Conservation (phyloP, 495 filamentous ascomycete species). For the Friedmanniomyces endolithicus region DNA sequence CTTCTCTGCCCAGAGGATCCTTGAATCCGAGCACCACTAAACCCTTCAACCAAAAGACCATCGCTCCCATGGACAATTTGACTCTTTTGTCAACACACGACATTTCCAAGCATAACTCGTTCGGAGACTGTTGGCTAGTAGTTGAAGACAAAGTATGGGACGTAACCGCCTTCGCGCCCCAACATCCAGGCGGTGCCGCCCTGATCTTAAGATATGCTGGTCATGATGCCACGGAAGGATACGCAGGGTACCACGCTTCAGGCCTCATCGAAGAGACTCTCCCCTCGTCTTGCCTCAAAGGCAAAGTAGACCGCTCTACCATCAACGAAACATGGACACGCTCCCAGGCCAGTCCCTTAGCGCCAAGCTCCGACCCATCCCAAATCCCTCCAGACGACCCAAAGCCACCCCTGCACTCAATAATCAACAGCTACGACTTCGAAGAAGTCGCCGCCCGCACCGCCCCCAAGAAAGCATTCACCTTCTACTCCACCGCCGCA, state of each 20-base stretch:
- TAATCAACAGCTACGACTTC: slow-evolving; percentile 69
- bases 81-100: slow-evolving; percentile 5
- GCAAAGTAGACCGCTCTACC: slow-evolving; percentile 39
- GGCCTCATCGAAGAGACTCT: slow-evolving; percentile 47
- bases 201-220: slow-evolving; percentile 12
- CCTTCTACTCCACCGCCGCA: slow-evolving; percentile 71
- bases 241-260: slow-evolving; percentile 53
- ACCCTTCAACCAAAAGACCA: too few relatives aligned
- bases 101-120: slow-evolving; percentile 6
- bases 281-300: slow-evolving; percentile 33
- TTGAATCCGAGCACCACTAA: too few relatives aligned
- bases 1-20: too few relatives aligned
- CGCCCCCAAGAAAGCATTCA: slow-evolving; percentile 61
- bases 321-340: slow-evolving; percentile 6
- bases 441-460: slow-evolving; percentile 48
- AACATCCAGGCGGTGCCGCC: slow-evolving; percentile 17
- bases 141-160: slow-evolving; percentile 20
- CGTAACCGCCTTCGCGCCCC: slow-evolving; percentile 11
- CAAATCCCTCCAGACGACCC: slow-evolving; percentile 26
- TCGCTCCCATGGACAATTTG: slow-evolving; percentile 4
- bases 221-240: slow-evolving; percentile 55
- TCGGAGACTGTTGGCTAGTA: slow-evolving; percentile 18
- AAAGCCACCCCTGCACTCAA: slow-evolving; percentile 53
- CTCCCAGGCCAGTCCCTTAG: neutral
- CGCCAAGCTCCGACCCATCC: neutral